Percentiles rank a stretch among this genome's conserved stretches.
Conservation (phyloP, 768 basidiomycete species). For the Suillus alpinus region DNA sequence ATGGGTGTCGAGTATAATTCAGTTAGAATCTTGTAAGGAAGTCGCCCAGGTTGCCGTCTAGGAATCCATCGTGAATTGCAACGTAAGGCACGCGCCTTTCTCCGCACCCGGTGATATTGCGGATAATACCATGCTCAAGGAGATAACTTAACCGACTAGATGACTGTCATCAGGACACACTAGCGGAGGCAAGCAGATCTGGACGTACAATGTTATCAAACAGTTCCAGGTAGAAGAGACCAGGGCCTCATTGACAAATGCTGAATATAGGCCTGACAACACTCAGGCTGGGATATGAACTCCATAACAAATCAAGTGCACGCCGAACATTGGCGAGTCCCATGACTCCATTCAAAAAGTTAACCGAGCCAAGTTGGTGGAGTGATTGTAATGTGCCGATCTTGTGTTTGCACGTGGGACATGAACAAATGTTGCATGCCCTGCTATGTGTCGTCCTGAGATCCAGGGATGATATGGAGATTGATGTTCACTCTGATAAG, state of each 20-base stretch:
- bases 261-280: conserved; percentile 59
- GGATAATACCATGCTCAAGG: conserved; percentile 58
- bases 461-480: conserved; percentile 74
- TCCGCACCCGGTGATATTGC: conserved; percentile 72
- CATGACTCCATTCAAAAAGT: conserved; percentile 71
- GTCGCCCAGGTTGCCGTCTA: conserved; percentile 40
- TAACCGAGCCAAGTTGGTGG: conserved; percentile 59
- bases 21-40: conserved; percentile 57
- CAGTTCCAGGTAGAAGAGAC: conserved; percentile 44
- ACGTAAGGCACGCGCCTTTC: conserved; percentile 56
- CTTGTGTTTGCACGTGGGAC: neutral
- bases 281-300: conserved; percentile 78
- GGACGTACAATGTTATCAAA: conserved; percentile 59
- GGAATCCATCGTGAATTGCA: conserved; percentile 64
- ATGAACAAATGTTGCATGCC: neutral
- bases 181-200: neutral
- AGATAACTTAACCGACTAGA: conserved; percentile 43
- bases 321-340: conserved; percentile 83
- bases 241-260: conserved; percentile 60
- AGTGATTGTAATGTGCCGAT: conserved; percentile 43
- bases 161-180: conserved; percentile 1
- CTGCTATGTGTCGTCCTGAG: conserved; percentile 59
- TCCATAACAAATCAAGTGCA: conserved; percentile 66
- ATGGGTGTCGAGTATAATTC: conserved; percentile 52
- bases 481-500: conserved; percentile 40